Evolutionary conservation across 2,329 filamentous ascomycete species (phyloP).

Genomic region (Fusarium virguliforme): DNA sequence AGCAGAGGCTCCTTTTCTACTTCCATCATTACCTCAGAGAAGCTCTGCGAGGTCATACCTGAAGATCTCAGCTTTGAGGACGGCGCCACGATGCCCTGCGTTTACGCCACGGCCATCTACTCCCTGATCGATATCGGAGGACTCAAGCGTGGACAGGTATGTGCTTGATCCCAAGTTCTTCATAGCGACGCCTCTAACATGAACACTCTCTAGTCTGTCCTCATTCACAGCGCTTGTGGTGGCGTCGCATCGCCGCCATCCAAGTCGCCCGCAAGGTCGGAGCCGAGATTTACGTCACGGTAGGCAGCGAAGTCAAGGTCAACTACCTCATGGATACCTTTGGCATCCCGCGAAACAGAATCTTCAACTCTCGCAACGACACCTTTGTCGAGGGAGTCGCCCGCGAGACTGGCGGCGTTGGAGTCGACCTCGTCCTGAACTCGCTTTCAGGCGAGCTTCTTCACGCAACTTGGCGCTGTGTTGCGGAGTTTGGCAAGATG

Average conservation of each 20-base stretch:
- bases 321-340: slow-evolving; percentile 53
- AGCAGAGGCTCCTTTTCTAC: slow-evolving; percentile 50
- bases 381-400: slow-evolving; percentile 54
- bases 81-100: slow-evolving; percentile 57
- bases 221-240: slow-evolving; percentile 57
- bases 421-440: slow-evolving; percentile 61
- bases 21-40: slow-evolving; percentile 25
- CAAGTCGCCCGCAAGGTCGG: slow-evolving; percentile 52
- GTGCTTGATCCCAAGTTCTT: neutral
- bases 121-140: slow-evolving; percentile 49
- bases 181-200: neutral
- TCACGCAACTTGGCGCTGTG: slow-evolving; percentile 61
- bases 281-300: slow-evolving; percentile 58
- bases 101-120: slow-evolving; percentile 56
- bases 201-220: slow-evolving; percentile 44
- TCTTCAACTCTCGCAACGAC: slow-evolving; percentile 55
- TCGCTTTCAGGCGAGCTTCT: slow-evolving; percentile 60
- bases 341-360: slow-evolving; percentile 52
- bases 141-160: slow-evolving; percentile 27
- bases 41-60: slow-evolving; percentile 54
- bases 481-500: slow-evolving; percentile 63
- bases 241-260: slow-evolving; percentile 55
- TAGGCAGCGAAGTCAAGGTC: slow-evolving; percentile 57
- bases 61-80: slow-evolving; percentile 55
- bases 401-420: slow-evolving; percentile 48